phyloP scores from a whole-genome alignment of 208 protist genomes.

The Acanthamoeba sp. region DNA sequence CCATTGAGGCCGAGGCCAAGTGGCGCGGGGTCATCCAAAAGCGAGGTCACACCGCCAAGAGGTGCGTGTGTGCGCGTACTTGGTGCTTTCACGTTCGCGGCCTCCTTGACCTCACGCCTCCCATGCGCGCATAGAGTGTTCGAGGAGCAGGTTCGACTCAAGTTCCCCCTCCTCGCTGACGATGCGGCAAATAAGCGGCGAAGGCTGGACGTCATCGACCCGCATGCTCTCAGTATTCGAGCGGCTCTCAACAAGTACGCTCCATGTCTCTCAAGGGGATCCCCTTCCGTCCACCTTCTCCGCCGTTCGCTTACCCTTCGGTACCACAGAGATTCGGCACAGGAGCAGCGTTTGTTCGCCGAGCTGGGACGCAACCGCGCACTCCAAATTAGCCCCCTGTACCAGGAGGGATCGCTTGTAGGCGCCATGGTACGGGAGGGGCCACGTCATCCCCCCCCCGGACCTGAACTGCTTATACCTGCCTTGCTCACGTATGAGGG shows the following conservation, averaged over 20 bases:
- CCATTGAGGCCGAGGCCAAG: conserved; percentile 18
- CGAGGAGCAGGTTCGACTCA: neutral
- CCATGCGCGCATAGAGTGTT: neutral
- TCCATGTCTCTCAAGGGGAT: neutral
- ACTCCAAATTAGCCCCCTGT: neutral
- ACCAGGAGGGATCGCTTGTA: neutral
- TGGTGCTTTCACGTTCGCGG: too few species aligned
- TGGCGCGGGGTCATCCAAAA: neutral
- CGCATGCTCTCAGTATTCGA: neutral
- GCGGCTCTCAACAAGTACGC: neutral
- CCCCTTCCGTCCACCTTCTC: too few species aligned
- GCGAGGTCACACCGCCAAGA: neutral
- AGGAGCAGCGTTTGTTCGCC: neutral
- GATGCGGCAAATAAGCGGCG: neutral
- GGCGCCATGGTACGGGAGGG: neutral
- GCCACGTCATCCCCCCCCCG: too few species aligned
- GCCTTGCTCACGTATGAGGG: neutral
- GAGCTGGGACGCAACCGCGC: neutral
- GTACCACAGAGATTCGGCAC: neutral
- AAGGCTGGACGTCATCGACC: neutral
- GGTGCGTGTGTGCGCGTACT: neutral
- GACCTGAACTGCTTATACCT: neutral
- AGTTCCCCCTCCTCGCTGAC: neutral
- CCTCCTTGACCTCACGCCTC: too few species aligned
- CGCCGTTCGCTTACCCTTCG: neutral